Evolutionary conservation across 495 filamentous ascomycete genomes (phyloP), one percentile per base, ranked within the genome.

Genomic region (Lophiostoma macrostomum): DNA sequence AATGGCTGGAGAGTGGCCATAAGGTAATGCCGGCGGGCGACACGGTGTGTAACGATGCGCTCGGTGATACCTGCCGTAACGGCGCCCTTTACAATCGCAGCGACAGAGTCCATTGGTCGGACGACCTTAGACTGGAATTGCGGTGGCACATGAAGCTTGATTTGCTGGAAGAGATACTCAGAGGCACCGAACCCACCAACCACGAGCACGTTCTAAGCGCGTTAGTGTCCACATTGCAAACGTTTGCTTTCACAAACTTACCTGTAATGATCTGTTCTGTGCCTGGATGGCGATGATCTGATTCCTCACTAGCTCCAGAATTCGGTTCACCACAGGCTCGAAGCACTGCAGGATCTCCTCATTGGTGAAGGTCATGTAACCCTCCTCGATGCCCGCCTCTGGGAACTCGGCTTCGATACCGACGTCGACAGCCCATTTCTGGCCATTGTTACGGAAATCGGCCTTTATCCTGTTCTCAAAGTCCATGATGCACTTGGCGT

Each of bases 1-100:
- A 98, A 98, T 6, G 94, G 94, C 67, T 97, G 91, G 14, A 98
- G 80, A 0, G 93, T 98, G 34, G 93, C 94, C 93, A 98, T 97
- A 50, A 98, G 88, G 68, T 98, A 98, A 71, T 98, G 93, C 30
- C 93, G 84, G 70, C 93, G 87, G n/a, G 93, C 93, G 49, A 98
- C 88, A 77, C 93, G 93, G 58, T 91, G 90, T 3, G 94, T 98
- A 64, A 98, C 83, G 55, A 98, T 87, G 52, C 91, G 84, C 67
- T 98, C 94, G 1, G 91, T 96, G 63, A 98, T 97, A 74, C 93
- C 93, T 32, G 93, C 84, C 10, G 84, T 87, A 43, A 87, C 84
- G 39, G 84, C 84, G 31, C 84, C 84, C 72, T 87, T 87, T 68
- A 87, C 84, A 46, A 87, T 87, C 49, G 84, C 84, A 28, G 84